These are phyloP conservation scores for Tetratostichococcus sp. DNA, from an alignment of 139 green algal genomes.

Conservation along the genomic window DNA sequence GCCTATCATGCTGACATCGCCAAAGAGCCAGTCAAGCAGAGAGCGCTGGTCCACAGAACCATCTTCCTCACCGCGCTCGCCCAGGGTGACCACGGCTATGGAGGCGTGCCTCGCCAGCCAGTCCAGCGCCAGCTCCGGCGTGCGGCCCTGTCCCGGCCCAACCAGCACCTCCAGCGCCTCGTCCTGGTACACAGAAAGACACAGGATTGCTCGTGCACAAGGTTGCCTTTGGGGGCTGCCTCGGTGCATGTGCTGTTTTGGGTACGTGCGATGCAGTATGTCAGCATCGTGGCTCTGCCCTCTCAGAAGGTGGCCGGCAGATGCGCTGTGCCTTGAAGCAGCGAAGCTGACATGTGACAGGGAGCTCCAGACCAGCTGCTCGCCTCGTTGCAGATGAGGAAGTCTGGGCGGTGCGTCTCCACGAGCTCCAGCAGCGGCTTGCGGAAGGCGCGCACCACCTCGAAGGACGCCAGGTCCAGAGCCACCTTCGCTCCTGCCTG, in stretches of 20 bases:
- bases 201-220: no score
- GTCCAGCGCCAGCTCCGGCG: conserved; percentile 23
- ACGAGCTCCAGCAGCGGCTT: conserved; percentile 32
- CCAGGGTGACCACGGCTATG: conserved; percentile 52
- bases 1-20: no score
- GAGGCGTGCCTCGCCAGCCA: conserved; percentile 33
- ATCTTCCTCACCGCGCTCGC: conserved; percentile 37
- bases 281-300: no score
- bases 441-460: conserved; percentile 52
- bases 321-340: no score
- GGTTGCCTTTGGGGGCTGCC: no score
- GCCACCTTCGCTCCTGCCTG: conserved; percentile 34
- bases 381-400: conserved; percentile 67
- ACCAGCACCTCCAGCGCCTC: conserved; percentile 33
- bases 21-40: no score
- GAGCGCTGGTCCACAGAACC: no score
- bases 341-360: no score
- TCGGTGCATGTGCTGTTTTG: no score
- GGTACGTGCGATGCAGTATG: no score
- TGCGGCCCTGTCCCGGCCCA: not conserved
- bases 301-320: no score
- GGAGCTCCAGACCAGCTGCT: no score
- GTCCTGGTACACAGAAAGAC: conserved; percentile 10
- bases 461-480: conserved; percentile 64
- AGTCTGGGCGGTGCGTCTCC: conserved; percentile 21